Percentiles rank a stretch among this genome's conserved stretches.
Conservation (phyloP, 169 alveolate genomes). For the Cryptosporidium muris region DNA sequence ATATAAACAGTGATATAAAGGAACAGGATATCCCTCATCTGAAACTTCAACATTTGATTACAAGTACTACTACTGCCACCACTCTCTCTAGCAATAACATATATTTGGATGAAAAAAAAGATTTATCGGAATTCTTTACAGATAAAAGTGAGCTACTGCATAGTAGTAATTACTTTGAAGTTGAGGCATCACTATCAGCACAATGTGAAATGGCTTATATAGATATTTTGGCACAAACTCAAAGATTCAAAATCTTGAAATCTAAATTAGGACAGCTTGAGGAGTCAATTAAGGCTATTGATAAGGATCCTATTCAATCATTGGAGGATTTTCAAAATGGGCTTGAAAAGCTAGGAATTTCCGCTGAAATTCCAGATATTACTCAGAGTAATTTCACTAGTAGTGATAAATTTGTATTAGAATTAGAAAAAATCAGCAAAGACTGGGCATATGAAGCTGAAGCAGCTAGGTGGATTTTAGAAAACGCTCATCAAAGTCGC, state of each 20-base stretch:
- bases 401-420: neutral
- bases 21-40: neutral
- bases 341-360: constrained; percentile 13
- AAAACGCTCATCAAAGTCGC: constrained; percentile 57
- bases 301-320: constrained; percentile 35
- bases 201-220: constrained; percentile 70
- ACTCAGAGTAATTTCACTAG: neutral
- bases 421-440: constrained; percentile 15
- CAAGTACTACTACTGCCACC: constrained; percentile 54
- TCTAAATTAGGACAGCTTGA: constrained; percentile 13
- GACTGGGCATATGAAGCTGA: constrained; percentile 64
- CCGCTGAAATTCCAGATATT: neutral
- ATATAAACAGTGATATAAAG: neutral
- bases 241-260: constrained; percentile 21
- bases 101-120: neutral
- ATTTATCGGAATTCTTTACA: neutral
- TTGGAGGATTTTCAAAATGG: neutral
- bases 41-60: constrained; percentile 14
- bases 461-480: constrained; percentile 35
- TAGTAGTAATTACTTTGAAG: neutral
- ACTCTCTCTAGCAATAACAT: constrained; percentile 38
- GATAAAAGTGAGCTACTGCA: neutral
- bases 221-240: constrained; percentile 45
- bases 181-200: constrained; percentile 60
- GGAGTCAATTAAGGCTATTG: constrained; percentile 15